A percentile compares a stretch with the other conserved stretches of the same genome.
phyloP scores from a whole-genome alignment of 495 filamentous ascomycete genomes.

The Aspergillus carlsbadensis region DNA sequence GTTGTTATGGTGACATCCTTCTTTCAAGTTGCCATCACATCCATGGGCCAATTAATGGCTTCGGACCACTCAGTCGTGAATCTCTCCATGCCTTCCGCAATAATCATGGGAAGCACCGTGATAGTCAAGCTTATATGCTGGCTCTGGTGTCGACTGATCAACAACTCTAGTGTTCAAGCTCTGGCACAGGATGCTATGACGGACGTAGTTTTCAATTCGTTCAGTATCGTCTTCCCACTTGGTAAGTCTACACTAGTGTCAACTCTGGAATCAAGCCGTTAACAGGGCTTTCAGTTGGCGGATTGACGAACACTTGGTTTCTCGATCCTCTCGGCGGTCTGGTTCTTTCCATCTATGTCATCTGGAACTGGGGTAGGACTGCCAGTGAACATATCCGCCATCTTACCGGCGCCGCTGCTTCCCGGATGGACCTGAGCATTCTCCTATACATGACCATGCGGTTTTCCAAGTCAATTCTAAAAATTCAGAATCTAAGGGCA shows the following conservation, averaged over 20 bases:
- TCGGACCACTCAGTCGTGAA: conserved; percentile 66
- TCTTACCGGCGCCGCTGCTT: conserved; percentile 77
- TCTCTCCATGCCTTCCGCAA: conserved; percentile 69
- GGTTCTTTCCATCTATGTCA: conserved; percentile 76
- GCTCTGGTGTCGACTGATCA: conserved; percentile 87
- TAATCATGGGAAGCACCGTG: conserved; percentile 80
- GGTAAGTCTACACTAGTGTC: conserved; percentile 12
- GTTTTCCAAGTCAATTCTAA: conserved; percentile 83
- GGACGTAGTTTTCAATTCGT: conserved; percentile 86
- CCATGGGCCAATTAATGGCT: conserved; percentile 62
- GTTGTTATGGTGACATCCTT: conserved; percentile 88
- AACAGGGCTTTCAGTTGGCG: conserved; percentile 57
- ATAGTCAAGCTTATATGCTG: conserved; percentile 80
- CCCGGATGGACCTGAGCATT: conserved; percentile 77
- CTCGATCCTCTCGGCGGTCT: conserved; percentile 83
- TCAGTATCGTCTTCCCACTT: conserved; percentile 67
- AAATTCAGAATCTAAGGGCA: conserved; percentile 83
- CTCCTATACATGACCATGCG: conserved; percentile 92
- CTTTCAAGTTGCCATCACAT: conserved; percentile 77
- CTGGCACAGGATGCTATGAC: conserved; percentile 68
- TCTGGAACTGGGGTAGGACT: conserved; percentile 80
- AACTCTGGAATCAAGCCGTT: background rate
- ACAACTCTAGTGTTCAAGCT: conserved; percentile 85
- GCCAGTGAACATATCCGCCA: conserved; percentile 78
- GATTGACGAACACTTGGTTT: conserved; percentile 77